Evolutionary conservation across 352 stramenopile species (phyloP).

Genomic region (Phytopythium montanum): DNA sequence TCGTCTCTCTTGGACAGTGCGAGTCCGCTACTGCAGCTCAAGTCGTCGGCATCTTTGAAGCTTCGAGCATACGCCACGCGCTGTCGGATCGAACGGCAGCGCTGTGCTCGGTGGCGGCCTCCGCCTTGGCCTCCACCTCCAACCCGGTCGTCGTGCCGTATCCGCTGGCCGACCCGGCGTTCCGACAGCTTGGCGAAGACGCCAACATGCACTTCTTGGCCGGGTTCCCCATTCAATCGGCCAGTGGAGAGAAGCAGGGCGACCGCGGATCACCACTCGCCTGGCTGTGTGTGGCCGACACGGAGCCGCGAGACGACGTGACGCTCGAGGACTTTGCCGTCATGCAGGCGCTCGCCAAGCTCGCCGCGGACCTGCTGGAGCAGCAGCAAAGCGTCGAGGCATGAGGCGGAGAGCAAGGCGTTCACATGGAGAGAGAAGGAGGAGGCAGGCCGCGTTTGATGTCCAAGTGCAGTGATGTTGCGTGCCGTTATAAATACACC

Average conservation of each 20-base stretch:
- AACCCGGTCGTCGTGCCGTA: conserved; percentile 45
- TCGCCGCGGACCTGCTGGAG: conserved; percentile 48
- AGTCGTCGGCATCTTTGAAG: conserved; percentile 36
- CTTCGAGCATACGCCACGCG: neutral
- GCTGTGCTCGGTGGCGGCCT: conserved; percentile 7
- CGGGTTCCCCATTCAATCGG: conserved; percentile 37
- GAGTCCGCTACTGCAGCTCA: conserved; percentile 9
- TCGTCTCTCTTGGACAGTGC: conserved; percentile 26
- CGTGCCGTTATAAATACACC: neutral
- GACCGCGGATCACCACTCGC: conserved; percentile 21
- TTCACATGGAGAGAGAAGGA: neutral
- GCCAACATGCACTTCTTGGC: conserved; percentile 47
- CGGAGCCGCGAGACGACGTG: conserved; percentile 23
- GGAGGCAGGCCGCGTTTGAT: neutral
- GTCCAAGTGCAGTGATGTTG: neutral
- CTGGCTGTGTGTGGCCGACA: conserved; percentile 39
- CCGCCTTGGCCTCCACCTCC: conserved; percentile 16
- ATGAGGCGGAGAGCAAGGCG: neutral
- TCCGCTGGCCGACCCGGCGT: conserved; percentile 27
- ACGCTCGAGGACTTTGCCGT: conserved; percentile 34
- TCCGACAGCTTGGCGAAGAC: conserved; percentile 31
- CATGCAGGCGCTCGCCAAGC: conserved; percentile 50
- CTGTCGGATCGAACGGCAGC: conserved; percentile 16
- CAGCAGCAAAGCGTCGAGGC: conserved; percentile 12
- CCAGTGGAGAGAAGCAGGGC: conserved; percentile 4